Base-by-base conservation (phyloP, 805 yeast genomes). In the Alloascoidea africana region DNA sequence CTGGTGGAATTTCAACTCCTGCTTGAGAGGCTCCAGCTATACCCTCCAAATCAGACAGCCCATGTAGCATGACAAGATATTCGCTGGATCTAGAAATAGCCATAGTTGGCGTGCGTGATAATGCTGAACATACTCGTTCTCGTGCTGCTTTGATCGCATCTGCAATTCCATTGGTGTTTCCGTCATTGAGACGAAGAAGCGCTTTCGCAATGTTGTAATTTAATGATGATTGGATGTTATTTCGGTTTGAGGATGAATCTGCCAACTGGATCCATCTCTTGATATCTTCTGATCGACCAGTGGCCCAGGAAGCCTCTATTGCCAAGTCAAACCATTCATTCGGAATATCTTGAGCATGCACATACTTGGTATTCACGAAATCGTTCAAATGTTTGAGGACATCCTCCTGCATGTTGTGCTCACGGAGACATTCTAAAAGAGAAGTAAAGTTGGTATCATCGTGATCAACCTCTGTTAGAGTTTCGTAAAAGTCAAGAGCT, bases 401-500 rank as follows among this genome's bases (percentile, higher is more conserved):
- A 54, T 13, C 62, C 56, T 13, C 60, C 43, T 38, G 48, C 45
- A 14, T 50, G 46, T 2, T 63, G 42, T 2, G 61, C 58, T 34
- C 53, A 52, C 15, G 59, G 41, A 5, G 66, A 60, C 30, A 23
- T 23, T 23, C 30, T 23, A 23, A 23, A 23, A 23, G 30, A 23
- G 8, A 8, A 23, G n/a, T 23, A n/a, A n/a, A 8, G n/a, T 23
- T 8, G 8, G 8, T 23, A 23, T 23, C 30, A 23, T n/a, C 30
- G n/a, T n/a, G 13, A 8, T 23, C n/a, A 23, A 23, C 30, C 8
- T 61, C 63, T 2, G 82, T 73, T 34, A 80, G 55, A 0, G 78
- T 82, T 35, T 76, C 76, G 46, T 84, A 77, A 27, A 95, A 84
- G 42, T 83, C 86, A 43, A 84, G 81, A 0, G 96, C 94, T 47